Evolutionary conservation across 805 yeast species (phyloP).

Genomic region (Cyberlindnera veronae): DNA sequence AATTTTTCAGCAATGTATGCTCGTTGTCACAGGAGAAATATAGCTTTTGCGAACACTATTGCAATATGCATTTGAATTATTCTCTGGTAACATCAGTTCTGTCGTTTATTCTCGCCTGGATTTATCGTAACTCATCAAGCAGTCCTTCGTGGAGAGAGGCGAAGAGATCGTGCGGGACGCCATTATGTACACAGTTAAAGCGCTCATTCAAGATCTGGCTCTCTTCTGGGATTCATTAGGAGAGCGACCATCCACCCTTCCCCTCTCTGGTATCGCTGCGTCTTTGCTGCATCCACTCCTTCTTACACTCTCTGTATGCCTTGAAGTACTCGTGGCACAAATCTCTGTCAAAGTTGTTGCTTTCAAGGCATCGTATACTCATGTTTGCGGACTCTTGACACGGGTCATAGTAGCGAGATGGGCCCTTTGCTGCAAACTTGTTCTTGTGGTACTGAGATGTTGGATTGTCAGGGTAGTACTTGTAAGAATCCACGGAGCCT

Average conservation of each 20-base stretch:
- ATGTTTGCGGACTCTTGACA: slow-evolving; percentile 87
- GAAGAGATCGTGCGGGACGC: no score
- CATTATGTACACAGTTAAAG: background rate
- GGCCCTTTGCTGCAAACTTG: slow-evolving; percentile 68
- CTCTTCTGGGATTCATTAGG: background rate
- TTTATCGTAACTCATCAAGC: no score
- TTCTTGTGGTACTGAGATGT: slow-evolving; percentile 64
- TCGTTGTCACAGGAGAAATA: no score
- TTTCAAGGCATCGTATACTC: slow-evolving; percentile 78
- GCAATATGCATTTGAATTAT: no score
- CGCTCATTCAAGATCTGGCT: background rate
- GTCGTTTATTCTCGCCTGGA: no score
- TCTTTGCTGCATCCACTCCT: slow-evolving; percentile 56
- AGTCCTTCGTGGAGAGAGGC: no score
- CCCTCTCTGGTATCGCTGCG: slow-evolving; percentile 30
- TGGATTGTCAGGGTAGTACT: slow-evolving; percentile 87
- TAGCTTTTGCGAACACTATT: no score
- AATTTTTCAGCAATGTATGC: no score
- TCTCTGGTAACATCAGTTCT: no score
- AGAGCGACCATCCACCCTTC: slow-evolving; percentile 25
- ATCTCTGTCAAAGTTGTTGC: slow-evolving; percentile 67
- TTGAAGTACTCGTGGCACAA: slow-evolving; percentile 79
- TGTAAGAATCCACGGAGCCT: slow-evolving; percentile 50
- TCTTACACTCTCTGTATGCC: slow-evolving; percentile 90
- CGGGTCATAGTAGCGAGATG: slow-evolving; percentile 87